A percentile compares a stretch with the other conserved stretches of the same genome.
phyloP scores from a whole-genome alignment of 2,329 filamentous ascomycete genomes.

The Aspergillus unguis region DNA sequence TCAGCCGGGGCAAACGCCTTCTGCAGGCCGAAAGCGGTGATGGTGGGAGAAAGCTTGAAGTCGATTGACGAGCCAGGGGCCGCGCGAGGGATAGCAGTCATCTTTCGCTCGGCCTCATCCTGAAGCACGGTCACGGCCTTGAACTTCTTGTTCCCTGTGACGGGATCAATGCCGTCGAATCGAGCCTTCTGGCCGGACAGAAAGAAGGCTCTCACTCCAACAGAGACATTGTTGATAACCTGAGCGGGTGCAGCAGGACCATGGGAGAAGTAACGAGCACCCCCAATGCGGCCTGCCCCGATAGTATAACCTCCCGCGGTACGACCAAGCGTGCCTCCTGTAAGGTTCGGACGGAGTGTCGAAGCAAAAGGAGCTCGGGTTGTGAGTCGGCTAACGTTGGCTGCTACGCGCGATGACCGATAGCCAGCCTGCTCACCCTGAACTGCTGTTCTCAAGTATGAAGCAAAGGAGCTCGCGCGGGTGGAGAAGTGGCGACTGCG shows the following conservation, averaged over 20 bases:
- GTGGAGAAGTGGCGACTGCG: slow-evolving; percentile 65
- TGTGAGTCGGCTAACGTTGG: slow-evolving; percentile 61
- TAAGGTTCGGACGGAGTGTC: slow-evolving; percentile 85
- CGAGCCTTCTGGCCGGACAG: slow-evolving; percentile 85
- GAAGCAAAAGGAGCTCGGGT: slow-evolving; percentile 81
- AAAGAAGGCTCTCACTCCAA: slow-evolving; percentile 86
- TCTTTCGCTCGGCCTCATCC: slow-evolving; percentile 66
- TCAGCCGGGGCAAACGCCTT: slow-evolving; percentile 25
- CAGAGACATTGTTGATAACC: slow-evolving; percentile 91
- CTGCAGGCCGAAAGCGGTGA: slow-evolving; percentile 69
- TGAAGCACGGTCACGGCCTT: slow-evolving; percentile 71
- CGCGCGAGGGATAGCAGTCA: slow-evolving; percentile 53
- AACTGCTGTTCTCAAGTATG: slow-evolving; percentile 41
- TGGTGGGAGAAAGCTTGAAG: slow-evolving; percentile 81
- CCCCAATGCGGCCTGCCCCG: slow-evolving; percentile 66
- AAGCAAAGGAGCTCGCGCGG: slow-evolving; percentile 50
- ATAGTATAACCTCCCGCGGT: slow-evolving; percentile 84
- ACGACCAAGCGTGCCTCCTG: slow-evolving; percentile 77
- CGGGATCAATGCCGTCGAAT: slow-evolving; percentile 71
- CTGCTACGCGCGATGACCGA: slow-evolving; percentile 55
- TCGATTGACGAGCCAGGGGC: slow-evolving; percentile 79
- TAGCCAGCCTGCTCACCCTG: slow-evolving; percentile 52
- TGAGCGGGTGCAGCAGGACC: slow-evolving; percentile 79
- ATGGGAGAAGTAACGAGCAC: slow-evolving; percentile 85
- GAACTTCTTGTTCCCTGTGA: slow-evolving; percentile 72